Evolutionary conservation across 768 basidiomycete species (phyloP).

Genomic region (Calocera cornea): DNA sequence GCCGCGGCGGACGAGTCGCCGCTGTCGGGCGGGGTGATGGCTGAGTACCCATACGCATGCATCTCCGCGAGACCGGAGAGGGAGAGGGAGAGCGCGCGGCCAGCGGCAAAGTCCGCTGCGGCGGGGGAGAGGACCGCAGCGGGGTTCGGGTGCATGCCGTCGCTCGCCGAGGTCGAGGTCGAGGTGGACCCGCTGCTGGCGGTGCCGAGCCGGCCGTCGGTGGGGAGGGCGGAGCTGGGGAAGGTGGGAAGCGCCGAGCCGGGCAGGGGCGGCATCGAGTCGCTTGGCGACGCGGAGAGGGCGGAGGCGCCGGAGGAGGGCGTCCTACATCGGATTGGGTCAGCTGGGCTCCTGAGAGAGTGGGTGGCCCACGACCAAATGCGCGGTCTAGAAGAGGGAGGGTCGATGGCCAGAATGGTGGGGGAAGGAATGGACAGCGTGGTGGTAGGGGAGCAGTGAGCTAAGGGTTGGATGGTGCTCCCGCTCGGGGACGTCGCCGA

Average conservation of each 20-base stretch:
- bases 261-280: neutral
- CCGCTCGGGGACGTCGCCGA: too few species aligned
- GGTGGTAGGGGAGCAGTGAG: too few species aligned
- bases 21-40: neutral
- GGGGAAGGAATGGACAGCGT: too few species aligned
- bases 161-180: neutral
- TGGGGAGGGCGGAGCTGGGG: neutral
- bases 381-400: neutral
- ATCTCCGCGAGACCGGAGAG: neutral
- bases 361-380: neutral
- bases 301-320: neutral
- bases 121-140: neutral
- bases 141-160: neutral
- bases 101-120: neutral
- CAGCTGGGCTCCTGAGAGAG: neutral
- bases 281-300: neutral
- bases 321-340: neutral
- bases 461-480: too few species aligned
- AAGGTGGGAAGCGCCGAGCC: neutral
- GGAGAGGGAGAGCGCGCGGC: neutral
- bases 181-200: neutral
- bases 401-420: too few species aligned
- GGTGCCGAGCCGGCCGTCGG: neutral
- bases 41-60: neutral
- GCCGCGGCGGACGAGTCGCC: neutral